Conservation (phyloP, 441 rosid species). For the Aleurites moluccanus region DNA sequence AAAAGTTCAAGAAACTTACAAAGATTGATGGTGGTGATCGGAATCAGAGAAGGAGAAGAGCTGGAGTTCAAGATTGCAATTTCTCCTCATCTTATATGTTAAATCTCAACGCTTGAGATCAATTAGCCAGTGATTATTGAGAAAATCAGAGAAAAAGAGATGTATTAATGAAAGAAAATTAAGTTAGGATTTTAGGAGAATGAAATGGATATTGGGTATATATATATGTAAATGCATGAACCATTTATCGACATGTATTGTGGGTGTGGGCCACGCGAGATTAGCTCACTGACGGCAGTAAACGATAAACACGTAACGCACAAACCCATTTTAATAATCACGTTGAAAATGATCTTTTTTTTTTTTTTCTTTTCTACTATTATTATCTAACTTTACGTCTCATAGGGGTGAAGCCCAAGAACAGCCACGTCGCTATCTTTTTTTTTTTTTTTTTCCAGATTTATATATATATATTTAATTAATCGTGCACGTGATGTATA, state of each 20-base stretch:
- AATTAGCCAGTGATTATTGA: not conserved
- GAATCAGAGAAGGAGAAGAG: conserved; percentile 20
- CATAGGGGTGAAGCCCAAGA: not conserved
- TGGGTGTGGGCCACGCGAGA: not conserved
- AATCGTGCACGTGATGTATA: not conserved
- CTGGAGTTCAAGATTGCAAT: conserved; percentile 32
- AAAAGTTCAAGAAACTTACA: not conserved
- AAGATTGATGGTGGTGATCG: not conserved
- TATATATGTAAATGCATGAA: not conserved
- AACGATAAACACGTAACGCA: not conserved
- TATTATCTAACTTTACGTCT: not conserved
- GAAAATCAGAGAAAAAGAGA: not conserved
- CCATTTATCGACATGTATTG: not conserved
- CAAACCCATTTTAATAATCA: not conserved
- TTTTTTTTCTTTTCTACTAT: not conserved
- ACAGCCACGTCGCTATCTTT: not conserved
- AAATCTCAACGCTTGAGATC: too few species aligned
- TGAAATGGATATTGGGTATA: not conserved
- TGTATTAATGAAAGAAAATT: not conserved
- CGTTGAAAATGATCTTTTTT: conserved; percentile 14
- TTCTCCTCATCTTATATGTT: not conserved
- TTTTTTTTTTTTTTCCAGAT: not conserved
- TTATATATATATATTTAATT: not conserved
- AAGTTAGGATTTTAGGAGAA: not conserved
- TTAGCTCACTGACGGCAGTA: not conserved